Evolutionary conservation across 2,329 filamentous ascomycete species (phyloP).

Genomic region (Cercospora zeina): DNA sequence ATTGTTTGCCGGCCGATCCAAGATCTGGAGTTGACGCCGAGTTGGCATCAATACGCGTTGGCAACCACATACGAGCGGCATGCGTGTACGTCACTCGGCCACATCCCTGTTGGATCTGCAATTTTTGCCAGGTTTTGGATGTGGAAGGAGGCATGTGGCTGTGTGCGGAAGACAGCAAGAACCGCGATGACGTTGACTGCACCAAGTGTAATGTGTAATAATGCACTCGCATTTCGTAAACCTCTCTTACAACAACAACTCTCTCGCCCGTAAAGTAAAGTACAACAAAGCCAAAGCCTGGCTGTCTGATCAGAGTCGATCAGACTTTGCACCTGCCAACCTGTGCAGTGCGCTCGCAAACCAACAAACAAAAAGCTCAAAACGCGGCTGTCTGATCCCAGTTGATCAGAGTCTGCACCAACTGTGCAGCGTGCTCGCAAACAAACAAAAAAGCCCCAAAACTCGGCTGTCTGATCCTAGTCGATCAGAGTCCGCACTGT

Average conservation of each 20-base stretch:
- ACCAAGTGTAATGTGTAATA: background rate
- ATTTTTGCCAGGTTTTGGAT: conserved; percentile 4
- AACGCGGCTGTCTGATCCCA: no score
- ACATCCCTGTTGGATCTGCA: conserved; percentile 9
- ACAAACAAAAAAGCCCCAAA: no score
- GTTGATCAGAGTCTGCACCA: no score
- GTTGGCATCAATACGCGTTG: background rate
- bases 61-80: background rate
- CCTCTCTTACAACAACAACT: background rate
- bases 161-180: conserved; percentile 2
- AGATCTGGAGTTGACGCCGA: conserved; percentile 1
- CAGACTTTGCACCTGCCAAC: background rate
- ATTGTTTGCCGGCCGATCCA: background rate
- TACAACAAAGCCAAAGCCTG: background rate
- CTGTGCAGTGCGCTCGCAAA: background rate
- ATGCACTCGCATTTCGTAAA: background rate
- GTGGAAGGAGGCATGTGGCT: conserved; percentile 4
- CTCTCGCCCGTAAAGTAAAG: background rate
- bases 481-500: no score
- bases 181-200: conserved; percentile 5
- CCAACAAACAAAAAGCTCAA: background rate
- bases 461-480: no score
- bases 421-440: no score
- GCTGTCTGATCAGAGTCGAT: conserved; percentile 1
- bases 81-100: conserved; percentile 14